Conservation (phyloP, 2,329 filamentous ascomycete species). For the Paraphaeosphaeria minitans region DNA sequence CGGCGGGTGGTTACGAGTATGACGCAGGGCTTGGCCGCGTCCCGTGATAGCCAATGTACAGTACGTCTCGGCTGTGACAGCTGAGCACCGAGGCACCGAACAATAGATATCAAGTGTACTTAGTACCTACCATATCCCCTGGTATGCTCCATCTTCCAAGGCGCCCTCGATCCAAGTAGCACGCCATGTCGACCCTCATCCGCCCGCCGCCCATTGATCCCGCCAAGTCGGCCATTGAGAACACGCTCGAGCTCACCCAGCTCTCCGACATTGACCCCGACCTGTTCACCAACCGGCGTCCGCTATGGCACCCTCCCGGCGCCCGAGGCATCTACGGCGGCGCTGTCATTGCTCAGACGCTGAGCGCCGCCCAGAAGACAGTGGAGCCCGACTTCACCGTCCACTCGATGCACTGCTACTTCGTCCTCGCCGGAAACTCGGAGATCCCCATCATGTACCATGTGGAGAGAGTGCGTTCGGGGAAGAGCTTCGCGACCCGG, state of each 20-base stretch:
- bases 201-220: slow-evolving; percentile 74
- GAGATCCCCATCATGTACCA: slow-evolving; percentile 90
- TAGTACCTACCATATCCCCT: background rate
- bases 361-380: slow-evolving; percentile 85
- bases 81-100: background rate
- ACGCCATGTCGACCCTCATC: slow-evolving; percentile 65
- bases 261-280: slow-evolving; percentile 77
- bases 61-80: slow-evolving; percentile 10
- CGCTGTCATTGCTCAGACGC: slow-evolving; percentile 88
- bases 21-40: slow-evolving; percentile 8
- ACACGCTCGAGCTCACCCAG: slow-evolving; percentile 84
- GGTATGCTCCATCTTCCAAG: background rate
- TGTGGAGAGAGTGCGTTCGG: slow-evolving; percentile 91
- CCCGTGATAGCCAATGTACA: background rate
- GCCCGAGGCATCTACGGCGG: slow-evolving; percentile 94
- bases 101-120: background rate
- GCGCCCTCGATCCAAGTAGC: background rate
- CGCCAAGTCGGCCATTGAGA: slow-evolving; percentile 81
- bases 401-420: slow-evolving; percentile 99
- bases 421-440: slow-evolving; percentile 86
- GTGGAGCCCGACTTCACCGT: slow-evolving; percentile 80
- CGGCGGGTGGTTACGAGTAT: slow-evolving; percentile 9
- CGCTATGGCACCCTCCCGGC: slow-evolving; percentile 88
- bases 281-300: slow-evolving; percentile 92
- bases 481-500: slow-evolving; percentile 84